Percentiles rank a stretch among this genome's conserved stretches.
Conservation (phyloP, 208 protist genomes). For the Leishmania arabica region DNA sequence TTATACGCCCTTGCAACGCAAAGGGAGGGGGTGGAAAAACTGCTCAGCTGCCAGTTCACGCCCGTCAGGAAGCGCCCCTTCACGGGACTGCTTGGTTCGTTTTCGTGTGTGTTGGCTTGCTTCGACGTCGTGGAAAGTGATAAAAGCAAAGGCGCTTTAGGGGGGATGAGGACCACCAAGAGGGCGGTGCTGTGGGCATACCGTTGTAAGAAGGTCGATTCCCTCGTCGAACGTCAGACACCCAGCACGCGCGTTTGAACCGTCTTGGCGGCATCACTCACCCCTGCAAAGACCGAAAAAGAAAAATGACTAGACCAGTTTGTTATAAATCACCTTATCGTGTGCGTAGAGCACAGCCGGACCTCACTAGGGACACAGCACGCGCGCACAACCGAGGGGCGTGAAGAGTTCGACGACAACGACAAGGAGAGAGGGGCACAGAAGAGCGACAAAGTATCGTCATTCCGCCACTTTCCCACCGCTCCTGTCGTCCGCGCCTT, state of each 20-base stretch:
- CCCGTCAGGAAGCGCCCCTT: not conserved
- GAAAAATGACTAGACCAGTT: slow-evolving; percentile 10
- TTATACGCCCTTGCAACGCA: too few species aligned
- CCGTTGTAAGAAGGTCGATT: slow-evolving; percentile 24
- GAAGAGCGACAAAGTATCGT: not conserved
- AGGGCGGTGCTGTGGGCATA: slow-evolving; percentile 11
- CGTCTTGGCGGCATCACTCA: not conserved
- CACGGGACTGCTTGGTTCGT: not conserved
- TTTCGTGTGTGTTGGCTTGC: not conserved
- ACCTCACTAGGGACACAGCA: not conserved
- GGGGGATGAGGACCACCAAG: not conserved
- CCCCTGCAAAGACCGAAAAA: not conserved
- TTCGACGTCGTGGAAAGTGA: not conserved
- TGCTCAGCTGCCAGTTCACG: not conserved
- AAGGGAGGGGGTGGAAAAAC: too few species aligned
- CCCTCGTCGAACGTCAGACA: slow-evolving; percentile 39
- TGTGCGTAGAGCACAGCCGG: not conserved
- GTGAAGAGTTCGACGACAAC: not conserved
- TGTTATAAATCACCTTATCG: not conserved
- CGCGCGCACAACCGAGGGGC: not conserved
- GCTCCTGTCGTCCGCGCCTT: too few species aligned
- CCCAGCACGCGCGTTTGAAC: not conserved
- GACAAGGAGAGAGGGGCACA: not conserved
- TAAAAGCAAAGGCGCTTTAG: not conserved
- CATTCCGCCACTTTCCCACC: not conserved